Percentiles rank a stretch among this genome's conserved stretches.
These are phyloP conservation scores for Phlebiopsis gigantea DNA, from an alignment of 768 basidiomycete genomes.

Conservation along the genomic window DNA sequence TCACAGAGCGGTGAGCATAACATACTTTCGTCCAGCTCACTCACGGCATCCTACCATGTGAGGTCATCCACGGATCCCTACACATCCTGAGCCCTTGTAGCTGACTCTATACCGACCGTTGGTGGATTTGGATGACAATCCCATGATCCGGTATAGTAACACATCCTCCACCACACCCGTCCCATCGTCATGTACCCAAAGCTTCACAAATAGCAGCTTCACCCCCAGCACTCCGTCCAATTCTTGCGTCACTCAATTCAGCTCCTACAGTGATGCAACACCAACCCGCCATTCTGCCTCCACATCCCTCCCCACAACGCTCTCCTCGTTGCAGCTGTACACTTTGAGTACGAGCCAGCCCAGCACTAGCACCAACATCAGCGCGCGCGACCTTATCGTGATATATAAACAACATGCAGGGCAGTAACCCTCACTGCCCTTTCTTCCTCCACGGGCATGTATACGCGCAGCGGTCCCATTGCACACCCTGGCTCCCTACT, in stretches of 20 bases:
- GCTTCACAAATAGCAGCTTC: conserved; percentile 1
- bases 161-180: neutral
- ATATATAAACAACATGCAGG: conserved; percentile 2
- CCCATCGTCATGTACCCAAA: neutral
- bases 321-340: neutral
- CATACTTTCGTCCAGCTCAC: neutral
- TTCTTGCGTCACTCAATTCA: neutral
- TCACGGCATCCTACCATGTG: neutral
- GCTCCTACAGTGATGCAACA: neutral
- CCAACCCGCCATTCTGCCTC: neutral
- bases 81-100: too few relatives aligned
- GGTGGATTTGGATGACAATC: too few relatives aligned
- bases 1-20: neutral
- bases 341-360: neutral
- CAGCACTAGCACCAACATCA: too few relatives aligned
- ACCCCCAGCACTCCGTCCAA: neutral
- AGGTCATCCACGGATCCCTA: neutral
- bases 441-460: neutral
- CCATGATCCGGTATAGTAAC: too few relatives aligned
- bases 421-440: neutral
- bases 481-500: neutral
- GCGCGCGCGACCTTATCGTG: conserved; percentile 9
- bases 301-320: neutral
- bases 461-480: neutral
- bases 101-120: too few relatives aligned